These are phyloP conservation scores for Fusarium brachygibbosum DNA, from an alignment of 2,329 filamentous ascomycete genomes.

Conservation along the genomic window DNA sequence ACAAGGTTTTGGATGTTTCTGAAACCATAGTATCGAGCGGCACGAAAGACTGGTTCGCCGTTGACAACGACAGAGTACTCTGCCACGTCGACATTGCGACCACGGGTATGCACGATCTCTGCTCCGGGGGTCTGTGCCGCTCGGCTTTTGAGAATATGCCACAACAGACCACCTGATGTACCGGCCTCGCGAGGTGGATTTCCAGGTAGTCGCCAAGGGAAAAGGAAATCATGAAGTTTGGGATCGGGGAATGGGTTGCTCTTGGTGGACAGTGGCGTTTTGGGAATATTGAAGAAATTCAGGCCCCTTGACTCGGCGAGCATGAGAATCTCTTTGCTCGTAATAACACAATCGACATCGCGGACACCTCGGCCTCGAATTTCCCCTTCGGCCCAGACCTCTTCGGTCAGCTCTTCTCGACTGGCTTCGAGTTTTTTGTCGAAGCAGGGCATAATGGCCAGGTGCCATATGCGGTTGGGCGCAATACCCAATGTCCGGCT, in stretches of 20 bases:
- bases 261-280: constrained; percentile 61
- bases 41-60: constrained; percentile 76
- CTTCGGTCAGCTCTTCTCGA: constrained; percentile 88
- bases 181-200: constrained; percentile 72
- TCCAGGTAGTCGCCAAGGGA: constrained; percentile 64
- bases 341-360: constrained; percentile 98
- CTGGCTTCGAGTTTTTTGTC: constrained; percentile 99
- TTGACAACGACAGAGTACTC: constrained; percentile 79
- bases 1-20: constrained; percentile 98
- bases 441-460: constrained; percentile 98
- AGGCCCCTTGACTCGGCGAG: constrained; percentile 85
- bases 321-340: constrained; percentile 92
- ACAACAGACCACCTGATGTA: constrained; percentile 88
- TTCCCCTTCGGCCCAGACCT: constrained; percentile 73
- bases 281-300: constrained; percentile 79
- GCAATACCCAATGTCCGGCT: constrained; percentile 78
- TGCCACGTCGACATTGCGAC: constrained; percentile 90
- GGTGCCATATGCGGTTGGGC: constrained; percentile 89
- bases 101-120: constrained; percentile 76
- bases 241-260: constrained; percentile 78
- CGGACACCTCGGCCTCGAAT: constrained; percentile 71
- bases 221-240: constrained; percentile 79
- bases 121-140: constrained; percentile 79
- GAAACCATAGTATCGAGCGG: constrained; percentile 96
- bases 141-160: constrained; percentile 84